Base-by-base conservation (phyloP, 192 early-diverging fungal species). In the Coemansia sp. region DNA sequence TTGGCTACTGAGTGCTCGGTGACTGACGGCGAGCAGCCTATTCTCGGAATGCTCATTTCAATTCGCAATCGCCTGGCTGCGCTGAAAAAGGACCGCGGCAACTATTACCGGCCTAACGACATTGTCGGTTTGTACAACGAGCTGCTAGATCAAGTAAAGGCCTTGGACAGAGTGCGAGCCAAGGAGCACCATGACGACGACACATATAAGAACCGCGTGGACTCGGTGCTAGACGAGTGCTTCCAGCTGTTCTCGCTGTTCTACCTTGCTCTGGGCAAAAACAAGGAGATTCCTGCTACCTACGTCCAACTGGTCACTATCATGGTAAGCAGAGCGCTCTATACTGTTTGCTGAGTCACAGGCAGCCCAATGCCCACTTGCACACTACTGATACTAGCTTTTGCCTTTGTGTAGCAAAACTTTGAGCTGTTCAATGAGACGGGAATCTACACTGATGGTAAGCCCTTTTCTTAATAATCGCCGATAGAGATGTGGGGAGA, bases 261-360 rank as follows among this genome's bases (percentile, higher is more conserved):
- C 66, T 92, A 89, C 66, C 83, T 92, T 81, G 86, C 86, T 21
- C 68, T 90, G 48, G 91, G 91, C 36, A 90, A 89, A 64, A 90
- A 86, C 67, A 85, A 86, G 58, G 91, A 92, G 69, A 85, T 88
- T 59, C 89, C 91, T 7, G 91, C 91, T 11, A 87, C 86, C 1
- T 90, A 92, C 70, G 91, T 87, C 0, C 91, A 92, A 60, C 77
- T 92, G 45, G 84, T 88, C 0, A 90, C 91, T 5, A 86, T 92
- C 50, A 90, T 90, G 82, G 77, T 79, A 74, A 35, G 51, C 31
- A 34, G 16, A 20, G 18, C 8, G 16, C 18, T 45, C 7, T 20
- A 45, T 16, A 3, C 14, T 21, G n/a, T 45, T 20, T 45, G 43
- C 8, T 45, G 43, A 45, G n/a, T 40, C 18, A 55, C 31, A 3